These are phyloP conservation scores for Eucalyptus caleyi DNA, from an alignment of 345 rosid genomes.

Conservation along the genomic window DNA sequence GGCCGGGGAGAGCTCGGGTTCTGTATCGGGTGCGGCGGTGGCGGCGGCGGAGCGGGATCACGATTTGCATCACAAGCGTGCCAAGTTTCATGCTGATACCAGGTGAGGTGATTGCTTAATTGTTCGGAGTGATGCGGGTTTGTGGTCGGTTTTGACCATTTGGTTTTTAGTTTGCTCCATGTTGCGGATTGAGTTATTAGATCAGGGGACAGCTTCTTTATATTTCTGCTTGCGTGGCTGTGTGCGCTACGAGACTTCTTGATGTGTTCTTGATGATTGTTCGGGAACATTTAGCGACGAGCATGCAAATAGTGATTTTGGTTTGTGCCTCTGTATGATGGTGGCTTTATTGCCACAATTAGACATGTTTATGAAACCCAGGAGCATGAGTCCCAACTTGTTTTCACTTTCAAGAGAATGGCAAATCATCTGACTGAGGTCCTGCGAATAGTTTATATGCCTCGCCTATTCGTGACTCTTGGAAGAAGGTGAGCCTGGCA, in stretches of 20 bases:
- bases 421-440: background rate
- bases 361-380: background rate
- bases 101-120: slow-evolving; percentile 21
- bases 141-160: background rate
- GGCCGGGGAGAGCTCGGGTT: slow-evolving; percentile 53
- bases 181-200: background rate
- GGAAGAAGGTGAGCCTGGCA: background rate
- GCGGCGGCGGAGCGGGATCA: slow-evolving; percentile 12
- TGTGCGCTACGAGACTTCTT: background rate
- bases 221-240: background rate
- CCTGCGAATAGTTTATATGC: background rate
- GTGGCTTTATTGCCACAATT: background rate
- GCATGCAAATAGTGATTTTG: background rate
- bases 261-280: background rate
- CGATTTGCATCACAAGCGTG: slow-evolving; percentile 66
- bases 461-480: background rate
- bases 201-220: background rate
- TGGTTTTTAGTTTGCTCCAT: background rate
- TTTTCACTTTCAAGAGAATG: background rate
- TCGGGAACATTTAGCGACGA: background rate
- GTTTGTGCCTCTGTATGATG: background rate
- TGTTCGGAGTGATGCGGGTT: background rate
- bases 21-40: background rate
- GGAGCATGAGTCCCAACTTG: background rate
- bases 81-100: slow-evolving; percentile 45